Percentiles rank a stretch among this genome's conserved stretches.
Conservation (phyloP, 441 rosid species). For the Omphalea diandra region DNA sequence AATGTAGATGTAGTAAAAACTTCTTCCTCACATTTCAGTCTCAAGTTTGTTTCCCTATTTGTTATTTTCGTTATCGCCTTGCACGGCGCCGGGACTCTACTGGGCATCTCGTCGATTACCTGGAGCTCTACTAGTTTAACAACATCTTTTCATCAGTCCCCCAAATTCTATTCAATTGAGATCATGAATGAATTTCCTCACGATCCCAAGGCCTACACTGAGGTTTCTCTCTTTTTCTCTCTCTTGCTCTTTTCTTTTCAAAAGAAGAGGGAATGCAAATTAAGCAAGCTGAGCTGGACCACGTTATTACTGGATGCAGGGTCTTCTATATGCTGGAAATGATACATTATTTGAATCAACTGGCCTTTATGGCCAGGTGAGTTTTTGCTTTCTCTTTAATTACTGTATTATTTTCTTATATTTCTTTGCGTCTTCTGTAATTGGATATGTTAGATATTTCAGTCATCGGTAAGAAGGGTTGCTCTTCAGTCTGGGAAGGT, state of each 20-base stretch:
- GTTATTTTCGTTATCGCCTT: slow-evolving; percentile 33
- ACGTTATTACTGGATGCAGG: no score
- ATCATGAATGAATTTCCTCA: slow-evolving; percentile 72
- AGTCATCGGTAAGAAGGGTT: slow-evolving; percentile 87
- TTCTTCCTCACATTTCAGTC: slow-evolving; percentile 29
- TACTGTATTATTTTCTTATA: no score
- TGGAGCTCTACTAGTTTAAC: slow-evolving; percentile 22
- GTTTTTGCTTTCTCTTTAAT: slow-evolving; percentile 23
- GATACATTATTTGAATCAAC: slow-evolving; percentile 83
- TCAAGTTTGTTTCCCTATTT: slow-evolving; percentile 30
- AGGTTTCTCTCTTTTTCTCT: slow-evolving; percentile 36
- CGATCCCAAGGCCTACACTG: slow-evolving; percentile 79
- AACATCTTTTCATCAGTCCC: slow-evolving; percentile 11
- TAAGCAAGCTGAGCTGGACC: no score
- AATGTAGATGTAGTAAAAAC: no score
- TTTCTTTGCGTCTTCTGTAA: no score
- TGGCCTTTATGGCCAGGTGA: slow-evolving; percentile 56
- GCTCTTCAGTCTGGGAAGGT: slow-evolving; percentile 75
- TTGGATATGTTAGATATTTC: slow-evolving; percentile 28
- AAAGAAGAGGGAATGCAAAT: no score
- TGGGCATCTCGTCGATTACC: slow-evolving; percentile 42
- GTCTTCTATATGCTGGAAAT: slow-evolving; percentile 71
- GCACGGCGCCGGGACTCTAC: slow-evolving; percentile 34
- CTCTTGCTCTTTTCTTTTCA: no score
- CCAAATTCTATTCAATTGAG: slow-evolving; percentile 37